Evolutionary conservation across 305 asterid genomes (phyloP).

Genomic region (Rubia peregrina): DNA sequence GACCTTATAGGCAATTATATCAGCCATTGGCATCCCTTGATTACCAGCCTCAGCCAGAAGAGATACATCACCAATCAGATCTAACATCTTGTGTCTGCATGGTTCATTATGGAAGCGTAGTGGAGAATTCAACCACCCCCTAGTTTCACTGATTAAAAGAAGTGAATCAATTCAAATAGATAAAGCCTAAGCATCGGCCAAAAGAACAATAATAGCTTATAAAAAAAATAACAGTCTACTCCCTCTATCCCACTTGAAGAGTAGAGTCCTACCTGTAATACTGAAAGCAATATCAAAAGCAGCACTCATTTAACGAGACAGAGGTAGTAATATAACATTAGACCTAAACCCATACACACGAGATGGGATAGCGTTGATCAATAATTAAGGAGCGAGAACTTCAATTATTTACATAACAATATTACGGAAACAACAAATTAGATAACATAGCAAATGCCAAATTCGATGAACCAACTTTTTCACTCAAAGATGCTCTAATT

Average conservation of each 20-base stretch:
- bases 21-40: slow-evolving; percentile 88
- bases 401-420: neutral
- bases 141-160: slow-evolving; percentile 38
- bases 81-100: slow-evolving; percentile 90
- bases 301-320: neutral
- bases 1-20: slow-evolving; percentile 83
- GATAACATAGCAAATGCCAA: neutral
- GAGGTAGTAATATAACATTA: neutral
- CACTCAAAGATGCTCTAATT: neutral
- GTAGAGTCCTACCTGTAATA: neutral
- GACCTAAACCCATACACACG: neutral
- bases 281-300: neutral
- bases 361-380: neutral
- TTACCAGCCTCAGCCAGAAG: slow-evolving; percentile 76
- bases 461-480: neutral
- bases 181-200: neutral
- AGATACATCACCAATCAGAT: slow-evolving; percentile 92
- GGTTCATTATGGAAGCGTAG: slow-evolving; percentile 72
- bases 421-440: neutral
- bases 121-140: slow-evolving; percentile 93
- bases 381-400: neutral
- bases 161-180: slow-evolving; percentile 2
- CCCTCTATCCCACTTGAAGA: neutral
- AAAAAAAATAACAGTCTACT: neutral
- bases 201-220: slow-evolving; percentile 1